A percentile compares a stretch with the other conserved stretches of the same genome.
These are phyloP conservation scores for Suillus sp. DNA, from an alignment of 768 basidiomycete species.

Conservation along the genomic window DNA sequence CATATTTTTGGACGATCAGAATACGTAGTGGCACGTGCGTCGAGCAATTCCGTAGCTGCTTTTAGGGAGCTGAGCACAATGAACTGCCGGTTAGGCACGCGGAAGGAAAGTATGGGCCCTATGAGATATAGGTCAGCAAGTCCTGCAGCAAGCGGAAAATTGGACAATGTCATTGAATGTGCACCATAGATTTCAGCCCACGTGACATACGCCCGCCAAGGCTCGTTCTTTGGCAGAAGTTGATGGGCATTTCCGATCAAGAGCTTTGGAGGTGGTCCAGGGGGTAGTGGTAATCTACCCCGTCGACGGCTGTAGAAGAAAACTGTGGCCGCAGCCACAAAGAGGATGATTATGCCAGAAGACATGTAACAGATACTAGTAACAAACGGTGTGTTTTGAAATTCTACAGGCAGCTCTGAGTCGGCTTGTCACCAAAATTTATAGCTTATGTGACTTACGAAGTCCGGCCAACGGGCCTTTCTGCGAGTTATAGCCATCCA, in stretches of 20 bases:
- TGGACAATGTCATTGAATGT: too few relatives aligned
- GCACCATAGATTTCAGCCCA: conserved; percentile 7
- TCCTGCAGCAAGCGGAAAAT: not conserved
- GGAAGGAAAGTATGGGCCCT: conserved; percentile 2
- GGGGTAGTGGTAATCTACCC: too few relatives aligned
- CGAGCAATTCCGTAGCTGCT: not conserved
- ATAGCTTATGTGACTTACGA: too few relatives aligned
- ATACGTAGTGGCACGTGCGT: not conserved
- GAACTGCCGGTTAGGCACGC: not conserved
- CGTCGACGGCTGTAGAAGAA: too few relatives aligned
- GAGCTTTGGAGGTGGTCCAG: not conserved
- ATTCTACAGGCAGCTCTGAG: too few relatives aligned
- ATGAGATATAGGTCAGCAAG: not conserved
- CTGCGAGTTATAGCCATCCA: too few relatives aligned
- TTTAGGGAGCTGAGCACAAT: not conserved
- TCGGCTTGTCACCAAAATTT: too few relatives aligned
- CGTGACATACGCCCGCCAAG: not conserved
- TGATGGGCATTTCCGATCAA: not conserved
- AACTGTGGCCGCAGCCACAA: too few relatives aligned
- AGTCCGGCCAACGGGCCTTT: too few relatives aligned
- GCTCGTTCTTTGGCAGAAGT: not conserved
- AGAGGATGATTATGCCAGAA: too few relatives aligned
- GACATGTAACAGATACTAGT: too few relatives aligned
- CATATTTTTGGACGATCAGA: conserved; percentile 1
- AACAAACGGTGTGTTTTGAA: too few relatives aligned